Evolutionary conservation across 805 yeast species (phyloP), one percentile per base, ranked within the genome.

Genomic region (Wickerhamiella qilinensis): DNA sequence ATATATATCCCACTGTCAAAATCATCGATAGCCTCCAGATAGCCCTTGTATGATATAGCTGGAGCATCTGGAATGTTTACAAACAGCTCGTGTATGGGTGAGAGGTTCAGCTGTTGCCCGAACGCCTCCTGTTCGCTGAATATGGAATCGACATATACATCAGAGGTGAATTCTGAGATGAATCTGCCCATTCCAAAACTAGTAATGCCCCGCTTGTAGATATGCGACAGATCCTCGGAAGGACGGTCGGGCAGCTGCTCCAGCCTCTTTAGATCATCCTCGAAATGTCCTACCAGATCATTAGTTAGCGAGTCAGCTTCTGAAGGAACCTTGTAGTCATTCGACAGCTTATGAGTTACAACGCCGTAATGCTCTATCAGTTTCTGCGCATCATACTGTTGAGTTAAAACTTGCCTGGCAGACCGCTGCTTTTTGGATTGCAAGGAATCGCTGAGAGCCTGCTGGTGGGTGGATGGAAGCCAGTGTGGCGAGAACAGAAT

Each of bases 301-400:
- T n/a, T n/a, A n/a, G n/a, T n/a, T n/a, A n/a, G n/a, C n/a, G n/a
- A n/a, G n/a, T n/a, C n/a, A n/a, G n/a, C n/a, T n/a, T n/a, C n/a
- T n/a, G n/a, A n/a, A n/a, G n/a, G n/a, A n/a, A n/a, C n/a, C n/a
- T n/a, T n/a, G n/a, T n/a, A n/a, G n/a, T n/a, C n/a, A n/a, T n/a
- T n/a, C n/a, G n/a, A n/a, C n/a, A n/a, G n/a, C n/a, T n/a, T n/a
- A n/a, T n/a, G n/a, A n/a, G n/a, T n/a, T n/a, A n/a, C n/a, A n/a
- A n/a, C n/a, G n/a, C 18, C 9, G 20, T 70, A 73, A 38, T 71
- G 67, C 7, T 64, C 58, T 3, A 69, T 46, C 38, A 85, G 69
- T 31, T 53, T 45, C 16, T 60, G 59, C 7, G 80, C 64, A 52
- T 85, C 94, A 55, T 77, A 82, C 48, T 76, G 75, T 47, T 77